These are phyloP conservation scores for Kalmanozyma brasiliensis DNA, from an alignment of 1,284 basidiomycete species.

Conservation along the genomic window DNA sequence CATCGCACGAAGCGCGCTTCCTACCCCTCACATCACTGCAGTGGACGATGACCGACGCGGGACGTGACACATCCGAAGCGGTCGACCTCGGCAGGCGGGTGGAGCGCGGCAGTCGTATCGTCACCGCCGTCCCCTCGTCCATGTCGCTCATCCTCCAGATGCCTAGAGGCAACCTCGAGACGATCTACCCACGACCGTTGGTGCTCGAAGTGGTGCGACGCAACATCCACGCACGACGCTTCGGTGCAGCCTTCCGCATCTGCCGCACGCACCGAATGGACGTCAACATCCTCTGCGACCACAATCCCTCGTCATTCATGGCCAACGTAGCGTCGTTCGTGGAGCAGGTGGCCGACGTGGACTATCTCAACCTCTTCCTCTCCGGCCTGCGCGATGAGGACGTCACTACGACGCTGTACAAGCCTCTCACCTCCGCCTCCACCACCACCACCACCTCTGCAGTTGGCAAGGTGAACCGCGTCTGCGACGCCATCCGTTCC, in stretches of 20 bases:
- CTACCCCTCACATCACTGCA: slow-evolving; percentile 72
- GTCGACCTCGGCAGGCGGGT: slow-evolving; percentile 57
- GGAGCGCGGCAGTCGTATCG: slow-evolving; percentile 64
- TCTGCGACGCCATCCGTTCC: slow-evolving; percentile 82
- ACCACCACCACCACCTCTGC: not conserved
- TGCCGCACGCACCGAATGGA: slow-evolving; percentile 95
- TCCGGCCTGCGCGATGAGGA: slow-evolving; percentile 74
- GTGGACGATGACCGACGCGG: slow-evolving; percentile 11
- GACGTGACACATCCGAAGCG: slow-evolving; percentile 22
- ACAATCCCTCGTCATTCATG: slow-evolving; percentile 78
- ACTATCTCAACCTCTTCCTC: slow-evolving; percentile 92
- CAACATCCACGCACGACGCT: slow-evolving; percentile 69
- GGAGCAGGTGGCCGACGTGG: slow-evolving; percentile 85
- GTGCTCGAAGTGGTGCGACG: slow-evolving; percentile 75
- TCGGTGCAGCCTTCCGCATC: slow-evolving; percentile 85
- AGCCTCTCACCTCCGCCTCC: slow-evolving; percentile 37
- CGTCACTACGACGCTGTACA: slow-evolving; percentile 68
- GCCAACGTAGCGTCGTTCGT: slow-evolving; percentile 73
- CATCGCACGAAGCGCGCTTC: slow-evolving; percentile 83
- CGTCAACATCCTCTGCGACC: slow-evolving; percentile 85
- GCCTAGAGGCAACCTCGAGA: slow-evolving; percentile 97
- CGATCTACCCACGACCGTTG: slow-evolving; percentile 89
- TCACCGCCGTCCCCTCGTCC: slow-evolving; percentile 67
- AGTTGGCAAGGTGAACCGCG: slow-evolving; percentile 73
- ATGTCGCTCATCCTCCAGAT: slow-evolving; percentile 90